Evolutionary conservation across 2,329 filamentous ascomycete genomes (phyloP), one percentile per base, ranked within the genome.

Genomic region (Colletotrichum sp.): DNA sequence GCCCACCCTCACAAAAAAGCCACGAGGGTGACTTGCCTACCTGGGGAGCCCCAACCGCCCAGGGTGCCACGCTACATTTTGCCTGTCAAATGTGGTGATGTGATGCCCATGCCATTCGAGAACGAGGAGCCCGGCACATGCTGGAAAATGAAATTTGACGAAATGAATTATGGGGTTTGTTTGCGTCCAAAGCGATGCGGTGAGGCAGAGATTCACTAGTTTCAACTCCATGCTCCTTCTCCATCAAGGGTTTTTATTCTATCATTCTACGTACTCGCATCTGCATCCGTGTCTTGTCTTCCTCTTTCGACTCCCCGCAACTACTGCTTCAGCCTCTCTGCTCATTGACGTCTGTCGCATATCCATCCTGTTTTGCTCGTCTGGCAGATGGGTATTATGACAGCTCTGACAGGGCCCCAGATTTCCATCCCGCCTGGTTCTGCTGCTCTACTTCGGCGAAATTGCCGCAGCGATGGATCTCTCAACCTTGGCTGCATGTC

Each of bases 51-150:
- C 62, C 63, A 75, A 63, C 62, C 72, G 39, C 70, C 73, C 57
- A 69, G 73, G 73, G 70, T 73, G 73, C 73, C 73, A 76, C 73
- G 73, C 73, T 59, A 21, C 49, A 49, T 28, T 52, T 39, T 62
- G 24, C 52, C n/a, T 39, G 63, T 64, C 30, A 64, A 64, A 59
- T 52, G 26, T 26, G 24, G n/a, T 34, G 52, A 68, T 30, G 24
- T 62, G 52, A 66, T 21, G 30, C 69, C 28, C 60, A 67, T 57
- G 70, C 52, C 49, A 26, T 71, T 32, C 16, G 36, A 49, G 15
- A 49, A 44, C 34, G 18, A 49, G 44, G 18, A 21, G 59, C 44
- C 62, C 36, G 62, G 62, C 69, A 67, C 62, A 44, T 52, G 36
- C 39, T 52, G 39, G n/a, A 24, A n/a, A 63, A 36, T 68, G 30